Base-by-base conservation (phyloP, 495 filamentous ascomycete species). In the Neurospora sp. region DNA sequence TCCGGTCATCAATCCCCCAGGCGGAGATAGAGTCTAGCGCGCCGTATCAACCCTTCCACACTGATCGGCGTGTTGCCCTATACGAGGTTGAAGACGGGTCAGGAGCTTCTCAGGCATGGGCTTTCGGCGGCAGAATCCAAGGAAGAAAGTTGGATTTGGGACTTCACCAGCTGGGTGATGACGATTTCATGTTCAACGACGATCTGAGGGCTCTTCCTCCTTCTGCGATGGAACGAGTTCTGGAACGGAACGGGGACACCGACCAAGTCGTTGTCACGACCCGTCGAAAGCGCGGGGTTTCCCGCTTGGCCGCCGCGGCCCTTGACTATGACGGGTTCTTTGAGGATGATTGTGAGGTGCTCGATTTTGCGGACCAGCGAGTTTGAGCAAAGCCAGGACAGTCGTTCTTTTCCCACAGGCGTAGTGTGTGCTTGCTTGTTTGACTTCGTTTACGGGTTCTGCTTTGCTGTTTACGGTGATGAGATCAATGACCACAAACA, bases 11-110 rank as follows among this genome's bases (percentile, higher is more conserved):
- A n/a, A 88, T 97, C 69, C 93, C 93, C 5, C 91, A 94, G 75
- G 92, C 94, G 3, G 94, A 98, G 83, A 95, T 97, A 74, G 94
- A 98, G 79, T 96, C 94, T 2, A 96, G 93, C 74, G 91, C 93
- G 9, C 91, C 93, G 3, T 97, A 94, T 72, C 92, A 94, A 74
- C 93, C 94, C 0, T 97, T 97, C 82, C 93, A 97, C 78, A 94
- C 93, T 0, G 94, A 97, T 75, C 88, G 89, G 22, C 88, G 94
- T 10, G 91, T 97, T 41, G 87, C 85, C 39, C 81, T 97, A 16
- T 90, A 88, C 75, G 84, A 91, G 70, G 0, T 76, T 9, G 53
- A 61, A 18, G 93, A 89, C 75, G 78, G 82, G 18, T 71, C 76
- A 37, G 78, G 74, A 27, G n/a, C 72, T 1, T 70, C 68, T 6